Conservation (phyloP, 768 basidiomycete species). For the Xerocomus brunneocitrinus region DNA sequence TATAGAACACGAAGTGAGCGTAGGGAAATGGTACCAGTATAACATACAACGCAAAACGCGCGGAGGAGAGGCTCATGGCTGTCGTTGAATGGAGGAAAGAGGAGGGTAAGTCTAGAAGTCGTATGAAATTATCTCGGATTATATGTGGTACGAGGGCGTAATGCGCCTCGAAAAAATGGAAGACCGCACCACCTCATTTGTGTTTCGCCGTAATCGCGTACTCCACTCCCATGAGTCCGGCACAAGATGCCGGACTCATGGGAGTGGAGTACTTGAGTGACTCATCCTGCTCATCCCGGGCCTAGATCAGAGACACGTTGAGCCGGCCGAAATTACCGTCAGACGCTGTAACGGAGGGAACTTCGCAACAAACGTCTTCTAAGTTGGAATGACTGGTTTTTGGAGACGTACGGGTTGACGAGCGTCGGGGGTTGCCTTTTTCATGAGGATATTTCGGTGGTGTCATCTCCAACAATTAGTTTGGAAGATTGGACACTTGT, state of each 20-base stretch:
- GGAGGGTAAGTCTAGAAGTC: neutral
- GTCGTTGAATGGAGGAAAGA: neutral
- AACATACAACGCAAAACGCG: neutral
- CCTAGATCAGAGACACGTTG: too few species aligned
- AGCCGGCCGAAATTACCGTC: too few species aligned
- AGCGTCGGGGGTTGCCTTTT: too few species aligned
- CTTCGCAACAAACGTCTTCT: too few species aligned
- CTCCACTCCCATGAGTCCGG: neutral
- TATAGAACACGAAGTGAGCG: neutral
- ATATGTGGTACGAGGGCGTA: neutral
- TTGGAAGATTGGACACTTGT: too few species aligned
- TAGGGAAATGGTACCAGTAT: neutral
- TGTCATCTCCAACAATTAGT: too few species aligned
- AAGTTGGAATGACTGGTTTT: too few species aligned
- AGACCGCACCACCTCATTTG: neutral
- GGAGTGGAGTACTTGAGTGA: neutral
- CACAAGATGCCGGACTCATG: too few species aligned
- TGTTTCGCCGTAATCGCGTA: neutral
- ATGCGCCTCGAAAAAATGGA: neutral
- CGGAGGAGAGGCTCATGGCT: neutral
- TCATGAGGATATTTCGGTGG: too few species aligned
- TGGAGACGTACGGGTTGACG: too few species aligned
- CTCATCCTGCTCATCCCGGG: neutral
- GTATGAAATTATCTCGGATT: neutral
- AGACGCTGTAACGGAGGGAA: too few species aligned